Percentiles rank a stretch among this genome's conserved stretches.
These are phyloP conservation scores for Peterozyma xylosa DNA, from an alignment of 805 yeast species.

Conservation along the genomic window DNA sequence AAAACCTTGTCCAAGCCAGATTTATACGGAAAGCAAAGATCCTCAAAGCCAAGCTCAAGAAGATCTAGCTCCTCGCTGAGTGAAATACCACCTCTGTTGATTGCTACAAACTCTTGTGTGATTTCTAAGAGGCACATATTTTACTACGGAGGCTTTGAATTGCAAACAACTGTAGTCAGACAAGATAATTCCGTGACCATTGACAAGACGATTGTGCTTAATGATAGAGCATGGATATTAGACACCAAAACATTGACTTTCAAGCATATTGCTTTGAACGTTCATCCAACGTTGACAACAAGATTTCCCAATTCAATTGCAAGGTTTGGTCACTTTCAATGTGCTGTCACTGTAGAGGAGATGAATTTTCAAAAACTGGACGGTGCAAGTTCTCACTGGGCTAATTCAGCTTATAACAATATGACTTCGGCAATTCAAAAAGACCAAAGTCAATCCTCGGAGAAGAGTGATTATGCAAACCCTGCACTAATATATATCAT, in stretches of 20 bases:
- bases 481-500: slow-evolving; percentile 32
- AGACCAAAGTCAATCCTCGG: too few relatives aligned
- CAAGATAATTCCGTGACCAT: slow-evolving; percentile 12
- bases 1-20: slow-evolving; percentile 25
- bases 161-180: slow-evolving; percentile 23
- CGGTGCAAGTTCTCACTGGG: slow-evolving; percentile 23
- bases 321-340: slow-evolving; percentile 23
- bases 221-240: slow-evolving; percentile 50
- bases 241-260: slow-evolving; percentile 45
- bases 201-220: slow-evolving; percentile 36
- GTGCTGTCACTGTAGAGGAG: slow-evolving; percentile 20
- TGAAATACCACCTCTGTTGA: slow-evolving; percentile 44
- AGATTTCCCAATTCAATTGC: slow-evolving; percentile 19
- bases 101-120: slow-evolving; percentile 38
- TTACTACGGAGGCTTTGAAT: slow-evolving; percentile 65
- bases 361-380: slow-evolving; percentile 13
- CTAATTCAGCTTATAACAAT: neutral
- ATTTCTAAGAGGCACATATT: slow-evolving; percentile 52
- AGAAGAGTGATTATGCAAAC: slow-evolving; percentile 3
- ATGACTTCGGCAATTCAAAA: too few relatives aligned
- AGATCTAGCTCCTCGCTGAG: slow-evolving; percentile 16
- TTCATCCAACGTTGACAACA: slow-evolving; percentile 21
- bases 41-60: slow-evolving; percentile 11
- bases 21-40: slow-evolving; percentile 6
- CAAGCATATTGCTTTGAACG: slow-evolving; percentile 30